Base-by-base conservation (phyloP, 495 filamentous ascomycete species). In the Chlorociboria aeruginascens region DNA sequence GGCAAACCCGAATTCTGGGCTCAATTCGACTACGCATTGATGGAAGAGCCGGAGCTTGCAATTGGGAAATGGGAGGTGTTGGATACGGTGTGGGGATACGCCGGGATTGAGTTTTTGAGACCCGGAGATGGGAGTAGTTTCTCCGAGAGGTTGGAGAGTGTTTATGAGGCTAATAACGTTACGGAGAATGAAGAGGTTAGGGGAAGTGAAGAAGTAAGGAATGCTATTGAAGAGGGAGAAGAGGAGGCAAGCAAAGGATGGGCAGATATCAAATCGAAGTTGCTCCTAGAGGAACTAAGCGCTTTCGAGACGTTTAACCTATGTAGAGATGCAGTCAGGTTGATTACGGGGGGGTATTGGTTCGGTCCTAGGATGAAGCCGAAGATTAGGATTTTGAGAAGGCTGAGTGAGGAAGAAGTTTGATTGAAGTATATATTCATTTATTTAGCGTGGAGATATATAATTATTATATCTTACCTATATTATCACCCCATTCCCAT, bases 1-100 rank as follows among this genome's bases (percentile, higher is more conserved):
- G 65, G 75, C 7, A 65, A 69, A 25, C 74, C 79, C 2, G 52
- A 62, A 3, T 97, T 96, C 63, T 97, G 90, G 92, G 63, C 71
- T 3, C 65, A 69, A 25, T 89, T 95, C 49, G 83, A 95, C 56
- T 99, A 87, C 56, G 78, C 77, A 7, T 69, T 97, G 6, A 72
- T 82, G 8, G 86, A 92, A 65, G 66, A 77, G 16, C 81, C 80
- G 11, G 69, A 65, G 35, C 58, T 60, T 28, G 63, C 72, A 1
- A 75, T 81, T 47, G 82, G 79, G 0, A 66, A 66, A 2, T 99
- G 89, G 89, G 73, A 86, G 50, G 70, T 76, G 8, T 63, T 92
- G 8, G 76, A 74, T 14, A 73, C 76, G 0, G 73, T 94, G 1
- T 65, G 79, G 46, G 86, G 81, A 0, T 93, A 81, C 63, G 74